These are phyloP conservation scores for Inga oerstediana DNA, from an alignment of 306 rosid genomes.

Conservation along the genomic window DNA sequence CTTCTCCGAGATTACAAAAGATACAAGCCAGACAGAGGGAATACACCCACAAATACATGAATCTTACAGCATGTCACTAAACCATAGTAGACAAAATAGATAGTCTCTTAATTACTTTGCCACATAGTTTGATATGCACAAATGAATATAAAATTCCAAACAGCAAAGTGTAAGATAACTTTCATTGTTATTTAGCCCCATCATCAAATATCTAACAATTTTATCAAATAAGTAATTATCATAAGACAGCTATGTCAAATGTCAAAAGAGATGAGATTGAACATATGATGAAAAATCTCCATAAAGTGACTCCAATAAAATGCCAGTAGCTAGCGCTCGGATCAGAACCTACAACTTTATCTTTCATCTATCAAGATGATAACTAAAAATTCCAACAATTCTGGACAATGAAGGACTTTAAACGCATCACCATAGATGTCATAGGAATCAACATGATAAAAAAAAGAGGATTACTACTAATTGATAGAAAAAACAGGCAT, in stretches of 20 bases:
- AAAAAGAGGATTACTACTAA: background rate
- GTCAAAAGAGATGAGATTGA: background rate
- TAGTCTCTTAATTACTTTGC: background rate
- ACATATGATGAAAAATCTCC: background rate
- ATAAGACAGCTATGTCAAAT: background rate
- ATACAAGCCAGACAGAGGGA: background rate
- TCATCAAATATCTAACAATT: background rate
- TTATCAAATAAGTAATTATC: background rate
- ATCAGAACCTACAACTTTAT: background rate
- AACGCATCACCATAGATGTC: background rate
- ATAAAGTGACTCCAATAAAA: background rate
- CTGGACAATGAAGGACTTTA: background rate
- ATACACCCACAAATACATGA: background rate
- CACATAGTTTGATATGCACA: background rate
- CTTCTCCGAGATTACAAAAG: no score
- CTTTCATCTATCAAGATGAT: background rate
- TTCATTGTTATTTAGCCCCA: background rate
- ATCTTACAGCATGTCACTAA: background rate
- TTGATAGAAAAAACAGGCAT: background rate
- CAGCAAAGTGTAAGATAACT: background rate
- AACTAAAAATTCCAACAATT: background rate
- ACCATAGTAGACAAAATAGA: background rate
- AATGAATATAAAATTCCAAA: background rate
- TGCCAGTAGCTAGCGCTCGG: background rate
- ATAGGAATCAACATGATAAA: background rate